Conservation (phyloP, 1,284 basidiomycete species). For the Trichosporon sp. region DNA sequence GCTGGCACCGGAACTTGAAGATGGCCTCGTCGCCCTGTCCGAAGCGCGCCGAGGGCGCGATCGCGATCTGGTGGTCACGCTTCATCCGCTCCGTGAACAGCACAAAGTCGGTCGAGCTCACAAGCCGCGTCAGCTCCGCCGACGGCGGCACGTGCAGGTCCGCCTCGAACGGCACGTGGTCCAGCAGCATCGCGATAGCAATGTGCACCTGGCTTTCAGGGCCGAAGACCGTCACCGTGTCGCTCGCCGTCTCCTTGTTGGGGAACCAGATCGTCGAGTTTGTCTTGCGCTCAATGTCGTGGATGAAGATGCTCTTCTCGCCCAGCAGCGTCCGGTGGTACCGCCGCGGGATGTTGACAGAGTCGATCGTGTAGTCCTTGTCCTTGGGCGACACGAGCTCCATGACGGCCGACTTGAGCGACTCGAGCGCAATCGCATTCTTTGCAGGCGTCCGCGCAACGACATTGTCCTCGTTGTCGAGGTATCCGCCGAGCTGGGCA, state of each 20-base stretch:
- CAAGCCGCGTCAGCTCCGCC: slow-evolving; percentile 68
- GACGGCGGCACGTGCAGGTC: slow-evolving; percentile 87
- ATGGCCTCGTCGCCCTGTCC: slow-evolving; percentile 65
- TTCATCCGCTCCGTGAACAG: slow-evolving; percentile 80
- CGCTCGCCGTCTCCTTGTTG: slow-evolving; percentile 85
- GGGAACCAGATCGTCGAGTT: slow-evolving; percentile 93
- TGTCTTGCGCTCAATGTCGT: slow-evolving; percentile 94
- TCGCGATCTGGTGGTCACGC: slow-evolving; percentile 85
- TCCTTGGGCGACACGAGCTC: slow-evolving; percentile 95
- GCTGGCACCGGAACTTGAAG: slow-evolving; percentile 92
- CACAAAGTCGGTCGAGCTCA: slow-evolving; percentile 72
- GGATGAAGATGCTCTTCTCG: slow-evolving; percentile 95
- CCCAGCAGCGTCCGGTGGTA: slow-evolving; percentile 93
- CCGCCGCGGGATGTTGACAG: slow-evolving; percentile 82
- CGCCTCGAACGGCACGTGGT: slow-evolving; percentile 95
- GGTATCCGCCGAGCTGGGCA: slow-evolving; percentile 87
- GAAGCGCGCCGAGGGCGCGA: slow-evolving; percentile 60
- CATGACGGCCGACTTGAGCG: slow-evolving; percentile 94
- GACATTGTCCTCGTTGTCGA: slow-evolving; percentile 98
- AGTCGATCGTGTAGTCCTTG: slow-evolving; percentile 65
- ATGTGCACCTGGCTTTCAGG: slow-evolving; percentile 96
- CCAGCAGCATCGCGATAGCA: slow-evolving; percentile 89
- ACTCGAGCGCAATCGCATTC: slow-evolving; percentile 92
- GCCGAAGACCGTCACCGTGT: slow-evolving; percentile 78
- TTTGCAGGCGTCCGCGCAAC: slow-evolving; percentile 95